Conservation (phyloP, 2,329 filamentous ascomycete species). For the Dactylellina leptospora region DNA sequence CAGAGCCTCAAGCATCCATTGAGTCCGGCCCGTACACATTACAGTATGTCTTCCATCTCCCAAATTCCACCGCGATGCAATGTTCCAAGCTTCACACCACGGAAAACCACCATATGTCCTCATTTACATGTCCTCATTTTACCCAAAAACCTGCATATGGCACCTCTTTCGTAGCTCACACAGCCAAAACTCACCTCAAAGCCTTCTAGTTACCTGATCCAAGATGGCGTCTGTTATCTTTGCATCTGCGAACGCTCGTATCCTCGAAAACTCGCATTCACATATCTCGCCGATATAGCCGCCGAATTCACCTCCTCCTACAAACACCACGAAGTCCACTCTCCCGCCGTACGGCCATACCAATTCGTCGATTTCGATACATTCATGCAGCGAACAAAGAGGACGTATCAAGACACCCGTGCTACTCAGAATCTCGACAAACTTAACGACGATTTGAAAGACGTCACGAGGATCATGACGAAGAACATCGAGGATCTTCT, state of each 20-base stretch:
- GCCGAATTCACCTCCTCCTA: slow-evolving; percentile 91
- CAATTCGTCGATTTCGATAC: slow-evolving; percentile 98
- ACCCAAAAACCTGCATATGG: neutral
- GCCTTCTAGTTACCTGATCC: slow-evolving; percentile 77
- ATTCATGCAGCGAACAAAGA: slow-evolving; percentile 91
- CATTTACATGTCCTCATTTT: too few species aligned
- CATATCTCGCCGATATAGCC: slow-evolving; percentile 91
- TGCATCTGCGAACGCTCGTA: slow-evolving; percentile 93
- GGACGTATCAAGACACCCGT: slow-evolving; percentile 90
- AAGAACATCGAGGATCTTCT: slow-evolving; percentile 99
- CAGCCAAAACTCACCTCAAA: slow-evolving; percentile 25
- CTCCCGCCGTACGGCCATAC: slow-evolving; percentile 82
- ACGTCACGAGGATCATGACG: slow-evolving; percentile 99
- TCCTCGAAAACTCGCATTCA: slow-evolving; percentile 97
- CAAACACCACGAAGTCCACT: slow-evolving; percentile 75
- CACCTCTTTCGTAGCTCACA: slow-evolving; percentile 12
- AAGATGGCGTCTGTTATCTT: slow-evolving; percentile 84
- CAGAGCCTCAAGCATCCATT: slow-evolving; percentile 89
- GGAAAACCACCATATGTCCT: too few species aligned
- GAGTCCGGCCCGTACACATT: slow-evolving; percentile 83
- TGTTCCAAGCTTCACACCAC: too few species aligned
- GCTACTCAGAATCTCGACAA: slow-evolving; percentile 92
- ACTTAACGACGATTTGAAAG: slow-evolving; percentile 94
- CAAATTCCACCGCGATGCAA: too few species aligned
- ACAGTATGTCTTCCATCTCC: slow-evolving; percentile 70